phyloP scores from a whole-genome alignment of 352 stramenopile genomes.

The Globisporangium abappressorium region DNA sequence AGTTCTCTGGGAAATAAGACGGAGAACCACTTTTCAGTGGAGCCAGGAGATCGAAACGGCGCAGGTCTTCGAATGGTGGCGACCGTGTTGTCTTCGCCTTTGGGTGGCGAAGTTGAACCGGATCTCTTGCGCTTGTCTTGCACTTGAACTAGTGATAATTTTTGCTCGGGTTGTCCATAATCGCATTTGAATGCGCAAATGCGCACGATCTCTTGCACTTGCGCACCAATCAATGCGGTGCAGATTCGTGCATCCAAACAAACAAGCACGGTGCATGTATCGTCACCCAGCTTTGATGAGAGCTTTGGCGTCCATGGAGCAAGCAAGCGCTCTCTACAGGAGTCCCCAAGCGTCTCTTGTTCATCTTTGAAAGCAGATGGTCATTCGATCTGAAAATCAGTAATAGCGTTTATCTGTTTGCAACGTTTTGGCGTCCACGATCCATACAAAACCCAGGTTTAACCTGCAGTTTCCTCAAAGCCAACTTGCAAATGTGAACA shows the following conservation, averaged over 20 bases:
- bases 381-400: neutral
- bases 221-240: neutral
- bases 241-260: neutral
- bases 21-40: neutral
- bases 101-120: neutral
- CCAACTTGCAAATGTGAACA: neutral
- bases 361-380: neutral
- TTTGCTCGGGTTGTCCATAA: neutral
- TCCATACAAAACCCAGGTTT: neutral
- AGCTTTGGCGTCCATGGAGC: neutral
- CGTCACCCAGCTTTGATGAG: neutral
- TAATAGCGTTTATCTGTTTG: neutral
- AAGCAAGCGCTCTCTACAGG: neutral
- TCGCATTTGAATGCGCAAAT: neutral
- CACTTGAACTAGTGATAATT: neutral
- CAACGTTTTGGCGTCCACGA: neutral
- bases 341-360: neutral
- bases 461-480: neutral
- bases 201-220: neutral
- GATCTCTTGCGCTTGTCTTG: neutral
- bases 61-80: neutral
- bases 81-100: neutral
- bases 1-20: neutral
- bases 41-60: neutral
- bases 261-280: neutral